phyloP scores from a whole-genome alignment of 176 grass and related monocot species.

The Canna indica region DNA sequence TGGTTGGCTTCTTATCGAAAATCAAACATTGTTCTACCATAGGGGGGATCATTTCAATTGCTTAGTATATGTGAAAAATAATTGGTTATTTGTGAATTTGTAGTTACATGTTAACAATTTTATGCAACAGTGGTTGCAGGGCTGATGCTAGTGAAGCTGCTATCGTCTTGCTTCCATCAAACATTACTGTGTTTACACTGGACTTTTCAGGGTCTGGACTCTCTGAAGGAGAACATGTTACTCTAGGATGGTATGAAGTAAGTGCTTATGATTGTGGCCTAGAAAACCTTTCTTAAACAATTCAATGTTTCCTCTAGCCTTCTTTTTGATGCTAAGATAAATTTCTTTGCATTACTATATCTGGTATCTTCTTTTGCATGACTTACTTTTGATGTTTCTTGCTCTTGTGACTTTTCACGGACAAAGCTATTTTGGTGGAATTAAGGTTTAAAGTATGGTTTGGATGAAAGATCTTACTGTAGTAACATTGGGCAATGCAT shows the following conservation, averaged over 20 bases:
- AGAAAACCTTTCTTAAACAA: not conserved
- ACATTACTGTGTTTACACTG: constrained; percentile 96
- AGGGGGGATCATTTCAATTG: not conserved
- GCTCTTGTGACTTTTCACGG: too few species aligned
- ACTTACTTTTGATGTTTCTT: too few species aligned
- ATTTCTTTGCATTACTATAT: too few species aligned
- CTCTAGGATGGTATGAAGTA: constrained; percentile 98
- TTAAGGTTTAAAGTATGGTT: too few species aligned
- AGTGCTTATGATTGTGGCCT: constrained; percentile 9
- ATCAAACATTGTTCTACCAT: not conserved
- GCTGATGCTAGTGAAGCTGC: constrained; percentile 98
- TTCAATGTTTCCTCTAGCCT: too few species aligned
- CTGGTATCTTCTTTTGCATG: too few species aligned
- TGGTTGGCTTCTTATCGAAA: not conserved
- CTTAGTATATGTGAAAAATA: not conserved
- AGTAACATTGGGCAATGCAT: too few species aligned
- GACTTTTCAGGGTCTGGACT: constrained; percentile 99
- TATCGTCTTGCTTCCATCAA: constrained; percentile 95
- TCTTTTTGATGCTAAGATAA: too few species aligned
- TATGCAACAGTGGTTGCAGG: constrained; percentile 92
- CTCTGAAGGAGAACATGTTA: constrained; percentile 99
- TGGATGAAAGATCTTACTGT: too few species aligned
- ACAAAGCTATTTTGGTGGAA: too few species aligned
- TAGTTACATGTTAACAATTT: constrained; percentile 40
- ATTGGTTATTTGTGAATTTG: not conserved